These are phyloP conservation scores for Penicillium corylophilum DNA, from an alignment of 2,329 filamentous ascomycete species.

Conservation along the genomic window DNA sequence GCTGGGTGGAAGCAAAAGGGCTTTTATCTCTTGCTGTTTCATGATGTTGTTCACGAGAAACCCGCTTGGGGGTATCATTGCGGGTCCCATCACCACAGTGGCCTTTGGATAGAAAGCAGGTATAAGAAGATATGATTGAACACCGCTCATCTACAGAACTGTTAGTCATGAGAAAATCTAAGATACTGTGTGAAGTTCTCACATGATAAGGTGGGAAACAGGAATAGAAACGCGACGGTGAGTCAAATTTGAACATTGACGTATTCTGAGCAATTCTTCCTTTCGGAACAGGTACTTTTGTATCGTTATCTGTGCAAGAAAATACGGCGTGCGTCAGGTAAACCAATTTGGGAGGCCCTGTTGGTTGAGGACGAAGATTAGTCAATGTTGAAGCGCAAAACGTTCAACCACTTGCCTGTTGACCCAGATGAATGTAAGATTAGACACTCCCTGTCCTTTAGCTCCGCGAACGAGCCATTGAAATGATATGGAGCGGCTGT, in stretches of 20 bases:
- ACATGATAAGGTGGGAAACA: slow-evolving; percentile 15
- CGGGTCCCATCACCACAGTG: slow-evolving; percentile 10
- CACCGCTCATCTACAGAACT: slow-evolving; percentile 6
- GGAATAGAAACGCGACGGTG: slow-evolving; percentile 11
- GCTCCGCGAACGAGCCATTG: slow-evolving; percentile 3
- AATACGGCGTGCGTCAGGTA: slow-evolving; percentile 10
- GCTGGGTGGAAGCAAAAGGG: slow-evolving; percentile 10
- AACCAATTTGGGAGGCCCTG: slow-evolving; percentile 13
- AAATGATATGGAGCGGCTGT: slow-evolving; percentile 6
- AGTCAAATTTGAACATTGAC: slow-evolving; percentile 7
- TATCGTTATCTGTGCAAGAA: slow-evolving; percentile 15
- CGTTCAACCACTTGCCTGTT: slow-evolving; percentile 8
- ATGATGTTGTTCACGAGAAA: slow-evolving; percentile 7
- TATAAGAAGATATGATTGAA: slow-evolving; percentile 7
- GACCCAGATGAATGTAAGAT: slow-evolving; percentile 15
- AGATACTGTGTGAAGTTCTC: background rate
- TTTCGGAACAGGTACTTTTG: slow-evolving; percentile 9
- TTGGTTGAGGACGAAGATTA: no score
- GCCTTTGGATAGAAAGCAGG: slow-evolving; percentile 8
- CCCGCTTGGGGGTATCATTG: slow-evolving; percentile 12
- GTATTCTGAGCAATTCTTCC: slow-evolving; percentile 11
- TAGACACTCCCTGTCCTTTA: slow-evolving; percentile 11
- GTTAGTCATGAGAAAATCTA: background rate
- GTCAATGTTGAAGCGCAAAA: no score
- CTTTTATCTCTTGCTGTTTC: slow-evolving; percentile 10